Percentiles rank a stretch among this genome's conserved stretches.
Conservation (phyloP, 306 rosid species). For the Malus asiatica region DNA sequence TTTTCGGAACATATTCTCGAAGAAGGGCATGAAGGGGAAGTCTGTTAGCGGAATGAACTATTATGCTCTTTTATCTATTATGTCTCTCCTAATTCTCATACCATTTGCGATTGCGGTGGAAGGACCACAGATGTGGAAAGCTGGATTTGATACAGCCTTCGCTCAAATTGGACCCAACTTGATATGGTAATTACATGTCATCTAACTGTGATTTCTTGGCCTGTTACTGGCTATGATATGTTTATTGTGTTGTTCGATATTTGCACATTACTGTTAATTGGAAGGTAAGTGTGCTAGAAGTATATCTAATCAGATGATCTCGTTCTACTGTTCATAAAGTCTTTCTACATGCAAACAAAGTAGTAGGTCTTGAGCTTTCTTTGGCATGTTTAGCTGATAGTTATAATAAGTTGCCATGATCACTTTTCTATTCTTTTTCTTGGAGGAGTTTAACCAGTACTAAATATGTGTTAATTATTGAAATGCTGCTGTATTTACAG, state of each 20-base stretch:
- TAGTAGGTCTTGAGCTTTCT: background rate
- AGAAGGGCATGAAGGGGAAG: conserved; percentile 88
- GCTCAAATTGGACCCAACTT: conserved; percentile 75
- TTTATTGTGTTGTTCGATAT: background rate
- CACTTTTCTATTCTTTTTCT: background rate
- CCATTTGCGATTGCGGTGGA: conserved; percentile 91
- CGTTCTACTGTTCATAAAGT: background rate
- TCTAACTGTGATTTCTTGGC: background rate
- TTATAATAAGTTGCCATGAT: background rate
- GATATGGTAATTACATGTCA: conserved; percentile 47
- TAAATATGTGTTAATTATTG: background rate
- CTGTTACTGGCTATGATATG: background rate
- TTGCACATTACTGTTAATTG: background rate
- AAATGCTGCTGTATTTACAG: background rate
- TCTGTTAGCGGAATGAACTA: conserved; percentile 95
- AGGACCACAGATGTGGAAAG: conserved; percentile 88
- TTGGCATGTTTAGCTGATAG: background rate
- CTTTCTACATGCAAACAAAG: background rate
- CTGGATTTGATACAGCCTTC: conserved; percentile 62
- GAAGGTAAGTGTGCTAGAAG: background rate
- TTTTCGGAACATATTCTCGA: conserved; percentile 79
- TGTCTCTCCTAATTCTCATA: conserved; percentile 68
- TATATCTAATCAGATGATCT: background rate
- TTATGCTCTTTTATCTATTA: conserved; percentile 77
- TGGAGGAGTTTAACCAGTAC: background rate